phyloP scores from a whole-genome alignment of 768 basidiomycete species.

The Pholiota conissans region DNA sequence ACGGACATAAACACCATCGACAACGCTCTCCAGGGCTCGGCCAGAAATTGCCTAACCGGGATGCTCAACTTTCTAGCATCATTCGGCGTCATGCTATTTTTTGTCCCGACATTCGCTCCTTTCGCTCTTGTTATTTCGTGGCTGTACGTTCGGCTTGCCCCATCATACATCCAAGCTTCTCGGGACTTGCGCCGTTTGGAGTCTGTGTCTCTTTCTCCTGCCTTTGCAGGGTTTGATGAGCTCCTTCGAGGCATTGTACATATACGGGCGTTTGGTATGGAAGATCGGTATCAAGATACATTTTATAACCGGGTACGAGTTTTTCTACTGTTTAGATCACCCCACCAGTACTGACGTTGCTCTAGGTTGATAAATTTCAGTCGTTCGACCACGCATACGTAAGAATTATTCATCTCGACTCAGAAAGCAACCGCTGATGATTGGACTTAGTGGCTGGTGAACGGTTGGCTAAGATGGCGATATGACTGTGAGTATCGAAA shows the following conservation, averaged over 20 bases:
- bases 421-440: conserved; percentile 21
- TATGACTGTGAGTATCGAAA: conserved; percentile 57
- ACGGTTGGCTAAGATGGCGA: conserved; percentile 70
- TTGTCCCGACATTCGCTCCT: conserved; percentile 65
- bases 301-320: conserved; percentile 55
- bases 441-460: conserved; percentile 57
- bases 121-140: conserved; percentile 68
- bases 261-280: conserved; percentile 73
- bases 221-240: conserved; percentile 75
- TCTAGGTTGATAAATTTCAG: conserved; percentile 63
- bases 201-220: conserved; percentile 65
- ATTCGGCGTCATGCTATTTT: conserved; percentile 60
- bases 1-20: conserved; percentile 78
- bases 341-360: not conserved
- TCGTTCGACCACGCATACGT: conserved; percentile 73
- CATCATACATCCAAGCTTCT: conserved; percentile 58
- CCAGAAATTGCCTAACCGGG: conserved; percentile 53
- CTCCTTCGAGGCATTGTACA: conserved; percentile 65
- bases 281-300: conserved; percentile 59
- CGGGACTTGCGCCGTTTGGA: conserved; percentile 70
- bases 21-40: conserved; percentile 56
- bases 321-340: not conserved
- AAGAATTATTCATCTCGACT: conserved; percentile 24
- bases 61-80: conserved; percentile 63
- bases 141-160: conserved; percentile 65